A percentile compares a stretch with the other conserved stretches of the same genome.
These are phyloP conservation scores for Colletotrichum euphorbiae DNA, from an alignment of 2,329 filamentous ascomycete species.

Conservation along the genomic window DNA sequence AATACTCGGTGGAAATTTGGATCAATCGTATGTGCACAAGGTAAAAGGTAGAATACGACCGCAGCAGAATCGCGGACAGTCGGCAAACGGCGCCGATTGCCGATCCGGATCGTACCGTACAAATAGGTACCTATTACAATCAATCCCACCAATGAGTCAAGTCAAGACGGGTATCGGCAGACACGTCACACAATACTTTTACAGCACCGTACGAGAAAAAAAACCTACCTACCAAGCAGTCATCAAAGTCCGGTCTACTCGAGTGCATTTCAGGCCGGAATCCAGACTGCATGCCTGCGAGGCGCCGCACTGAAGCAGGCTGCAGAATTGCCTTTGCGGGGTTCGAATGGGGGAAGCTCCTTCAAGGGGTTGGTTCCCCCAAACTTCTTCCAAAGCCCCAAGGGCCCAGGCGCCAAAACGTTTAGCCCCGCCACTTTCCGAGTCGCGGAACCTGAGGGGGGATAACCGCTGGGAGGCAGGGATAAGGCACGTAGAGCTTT, in stretches of 20 bases:
- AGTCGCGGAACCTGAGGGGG: slow-evolving; percentile 35
- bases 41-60: not conserved
- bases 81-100: slow-evolving; percentile 34
- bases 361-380: slow-evolving; percentile 17
- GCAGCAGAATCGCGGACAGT: slow-evolving; percentile 6
- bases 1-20: too few relatives aligned
- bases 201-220: not conserved
- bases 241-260: not conserved
- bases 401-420: slow-evolving; percentile 35
- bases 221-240: not conserved
- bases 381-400: not conserved
- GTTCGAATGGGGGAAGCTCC: slow-evolving; percentile 20
- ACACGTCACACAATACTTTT: not conserved
- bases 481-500: not conserved
- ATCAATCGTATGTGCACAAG: not conserved
- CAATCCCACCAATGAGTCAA: not conserved
- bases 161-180: not conserved
- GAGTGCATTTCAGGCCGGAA: not conserved
- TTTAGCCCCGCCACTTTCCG: slow-evolving; percentile 41
- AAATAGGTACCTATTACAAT: not conserved
- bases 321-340: slow-evolving; percentile 30
- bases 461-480: slow-evolving; percentile 16
- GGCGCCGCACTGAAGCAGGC: not conserved
- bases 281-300: slow-evolving; percentile 4
- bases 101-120: slow-evolving; percentile 10